Evolutionary conservation across 306 rosid species (phyloP), one percentile per base, ranked within the genome.

Genomic region (Inga leiocalycina): DNA sequence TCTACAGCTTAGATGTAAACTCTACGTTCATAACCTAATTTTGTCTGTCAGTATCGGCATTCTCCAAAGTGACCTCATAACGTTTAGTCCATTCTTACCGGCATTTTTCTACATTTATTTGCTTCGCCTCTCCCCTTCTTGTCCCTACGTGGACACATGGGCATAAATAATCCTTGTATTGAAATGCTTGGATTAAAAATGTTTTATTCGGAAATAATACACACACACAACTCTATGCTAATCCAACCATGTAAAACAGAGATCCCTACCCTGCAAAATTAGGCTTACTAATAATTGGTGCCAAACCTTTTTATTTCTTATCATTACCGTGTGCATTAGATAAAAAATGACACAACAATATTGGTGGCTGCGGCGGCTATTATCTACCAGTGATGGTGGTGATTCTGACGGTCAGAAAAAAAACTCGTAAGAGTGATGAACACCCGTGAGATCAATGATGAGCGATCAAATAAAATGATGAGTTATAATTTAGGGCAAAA

Each of bases 1-100:
- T 27, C 30, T 27, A 27, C 30, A 27, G 30, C 30, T 27, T 27
- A 27, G 30, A 27, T 27, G 30, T 1, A 27, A 27, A 27, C 30
- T 27, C 30, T 1, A 27, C 30, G 30, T 27, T 27, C 30, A 27
- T 27, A 27, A 93, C 84, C 88, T 96, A 59, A 82, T 96, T 91
- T 86, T 92, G 85, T 93, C 99, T 6, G 98, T 88, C 76, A 96
- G 98, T 81, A 93, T 96, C 59, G 99, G 99, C 35, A 98, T 96
- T 78, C 99, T 96, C 81, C 93, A 96, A 88, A 96, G 97, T 77
- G 86, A 94, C 79, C 97, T 96, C 80, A 88, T 96, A 87, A 83
- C 92, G 73, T 92, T 96, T 91, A 71, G 64, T 86, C 99, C 99
- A 45, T 87, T 92, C 81, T 90, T 96, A 68, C 99, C 99, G 32